Percentiles rank a stretch among this genome's conserved stretches.
Conservation (phyloP, 257 asterid genomes). For the Jaltomata sinuosa region DNA sequence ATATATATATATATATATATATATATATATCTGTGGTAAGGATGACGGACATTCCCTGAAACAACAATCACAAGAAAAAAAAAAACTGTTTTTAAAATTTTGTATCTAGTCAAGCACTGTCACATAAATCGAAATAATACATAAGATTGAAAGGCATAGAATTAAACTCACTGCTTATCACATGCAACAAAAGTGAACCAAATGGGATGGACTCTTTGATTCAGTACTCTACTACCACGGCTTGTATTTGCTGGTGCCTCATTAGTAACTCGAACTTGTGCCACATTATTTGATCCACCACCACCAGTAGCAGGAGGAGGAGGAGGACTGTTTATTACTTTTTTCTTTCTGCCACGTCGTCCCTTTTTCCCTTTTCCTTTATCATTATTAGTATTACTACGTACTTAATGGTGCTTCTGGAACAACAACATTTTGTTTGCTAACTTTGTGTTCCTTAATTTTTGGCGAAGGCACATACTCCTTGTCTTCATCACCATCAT, state of each 20-base stretch:
- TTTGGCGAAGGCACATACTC: not conserved
- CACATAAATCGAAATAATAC: not conserved
- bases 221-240: not conserved
- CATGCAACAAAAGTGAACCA: slow-evolving; percentile 23
- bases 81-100: no score
- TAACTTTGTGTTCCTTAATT: not conserved
- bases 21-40: slow-evolving; percentile 9
- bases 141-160: not conserved
- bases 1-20: no score
- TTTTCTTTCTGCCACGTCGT: not conserved
- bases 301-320: not conserved
- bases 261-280: not conserved
- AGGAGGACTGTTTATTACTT: not conserved
- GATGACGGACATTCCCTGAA: not conserved
- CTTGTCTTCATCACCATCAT: not conserved
- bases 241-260: not conserved
- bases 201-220: not conserved
- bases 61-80: no score
- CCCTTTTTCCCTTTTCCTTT: not conserved
- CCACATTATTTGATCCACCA: not conserved
- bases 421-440: not conserved
- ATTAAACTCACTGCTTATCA: slow-evolving; percentile 11
- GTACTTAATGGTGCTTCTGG: not conserved
- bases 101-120: not conserved
- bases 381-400: not conserved